phyloP scores from a whole-genome alignment of 2,329 filamentous ascomycete species.

The Exophiala aquamarina region DNA sequence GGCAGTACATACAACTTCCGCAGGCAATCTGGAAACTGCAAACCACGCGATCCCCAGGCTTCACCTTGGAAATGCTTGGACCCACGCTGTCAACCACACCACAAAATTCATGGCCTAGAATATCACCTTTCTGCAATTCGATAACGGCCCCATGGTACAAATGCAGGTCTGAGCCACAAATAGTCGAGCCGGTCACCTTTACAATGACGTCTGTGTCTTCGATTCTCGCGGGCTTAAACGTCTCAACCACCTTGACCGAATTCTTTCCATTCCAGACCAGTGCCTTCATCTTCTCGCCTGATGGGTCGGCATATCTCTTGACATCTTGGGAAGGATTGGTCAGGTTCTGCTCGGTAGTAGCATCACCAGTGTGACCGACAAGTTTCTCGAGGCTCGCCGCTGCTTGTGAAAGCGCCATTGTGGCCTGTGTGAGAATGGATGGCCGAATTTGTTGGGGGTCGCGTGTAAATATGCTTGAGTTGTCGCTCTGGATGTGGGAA shows the following conservation, averaged over 20 bases:
- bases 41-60: constrained; percentile 69
- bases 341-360: constrained; percentile 67
- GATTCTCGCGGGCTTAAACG: constrained; percentile 68
- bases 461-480: background rate
- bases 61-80: constrained; percentile 52
- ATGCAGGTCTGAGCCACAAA: constrained; percentile 63
- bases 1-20: constrained; percentile 70
- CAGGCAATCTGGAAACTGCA: constrained; percentile 82
- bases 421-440: constrained; percentile 14
- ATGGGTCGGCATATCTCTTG: constrained; percentile 50
- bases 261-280: constrained; percentile 82
- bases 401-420: constrained; percentile 65
- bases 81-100: constrained; percentile 57
- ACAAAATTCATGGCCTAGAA: constrained; percentile 62
- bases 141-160: constrained; percentile 52
- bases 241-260: constrained; percentile 69
- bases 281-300: constrained; percentile 70
- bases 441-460: background rate
- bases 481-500: background rate
- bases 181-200: constrained; percentile 68
- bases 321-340: constrained; percentile 61
- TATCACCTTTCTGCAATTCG: constrained; percentile 64
- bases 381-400: constrained; percentile 66
- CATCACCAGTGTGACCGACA: constrained; percentile 67
- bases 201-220: constrained; percentile 77